phyloP scores from a whole-genome alignment of 306 rosid genomes.

The Pueraria montana region DNA sequence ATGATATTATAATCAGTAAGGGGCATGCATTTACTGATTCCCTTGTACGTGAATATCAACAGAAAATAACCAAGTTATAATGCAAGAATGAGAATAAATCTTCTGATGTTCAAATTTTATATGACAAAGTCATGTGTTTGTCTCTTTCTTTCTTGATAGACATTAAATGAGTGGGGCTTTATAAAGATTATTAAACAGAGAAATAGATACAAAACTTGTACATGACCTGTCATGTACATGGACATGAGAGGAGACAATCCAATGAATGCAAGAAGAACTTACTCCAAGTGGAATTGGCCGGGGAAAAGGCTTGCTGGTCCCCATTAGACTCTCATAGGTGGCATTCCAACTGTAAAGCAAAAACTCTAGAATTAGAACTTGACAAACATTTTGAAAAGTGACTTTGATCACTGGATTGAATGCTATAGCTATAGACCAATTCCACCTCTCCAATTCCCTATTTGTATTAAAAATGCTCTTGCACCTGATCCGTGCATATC shows the following conservation, averaged over 20 bases:
- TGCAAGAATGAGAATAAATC: not conserved
- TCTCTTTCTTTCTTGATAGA: not conserved
- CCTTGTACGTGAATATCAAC: not conserved
- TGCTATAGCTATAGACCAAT: constrained; percentile 19
- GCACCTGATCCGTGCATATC: not conserved
- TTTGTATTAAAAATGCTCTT: constrained; percentile 4
- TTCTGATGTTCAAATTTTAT: not conserved
- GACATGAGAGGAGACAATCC: not conserved
- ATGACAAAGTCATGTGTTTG: constrained; percentile 7
- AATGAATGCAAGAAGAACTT: constrained; percentile 53
- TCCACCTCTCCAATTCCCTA: not conserved
- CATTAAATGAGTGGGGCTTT: not conserved
- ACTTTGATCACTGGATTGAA: constrained; percentile 27
- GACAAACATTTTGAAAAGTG: constrained; percentile 7
- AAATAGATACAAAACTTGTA: not conserved
- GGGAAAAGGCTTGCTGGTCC: constrained; percentile 69
- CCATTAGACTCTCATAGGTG: constrained; percentile 77
- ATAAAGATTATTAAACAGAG: not conserved
- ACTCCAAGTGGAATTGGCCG: constrained; percentile 79
- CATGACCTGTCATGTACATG: not conserved
- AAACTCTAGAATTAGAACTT: constrained; percentile 38
- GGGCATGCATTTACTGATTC: not conserved
- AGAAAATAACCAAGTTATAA: constrained; percentile 16
- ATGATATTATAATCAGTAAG: constrained; percentile 37
- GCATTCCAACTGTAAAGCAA: constrained; percentile 75